Conservation (phyloP, 106 monocot genomes). For the Dactylorhiza incarnata region DNA sequence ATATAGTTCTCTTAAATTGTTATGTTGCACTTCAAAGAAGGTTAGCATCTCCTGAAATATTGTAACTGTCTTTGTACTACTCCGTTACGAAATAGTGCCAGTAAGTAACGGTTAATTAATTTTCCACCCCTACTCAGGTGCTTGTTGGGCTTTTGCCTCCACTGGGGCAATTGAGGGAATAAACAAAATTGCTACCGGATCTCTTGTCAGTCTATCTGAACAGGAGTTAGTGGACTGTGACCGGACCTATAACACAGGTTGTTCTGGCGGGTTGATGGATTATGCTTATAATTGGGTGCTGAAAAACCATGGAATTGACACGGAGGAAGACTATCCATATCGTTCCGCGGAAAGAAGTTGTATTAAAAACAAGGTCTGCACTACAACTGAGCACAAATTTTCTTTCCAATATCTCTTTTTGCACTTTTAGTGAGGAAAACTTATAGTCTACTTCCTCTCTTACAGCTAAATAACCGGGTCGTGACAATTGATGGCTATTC, state of each 20-base stretch:
- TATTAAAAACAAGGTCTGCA: constrained; percentile 61
- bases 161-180: constrained; percentile 99
- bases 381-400: not conserved
- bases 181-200: constrained; percentile 84
- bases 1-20: too few relatives aligned
- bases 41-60: not conserved
- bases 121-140: constrained; percentile 41
- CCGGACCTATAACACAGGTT: constrained; percentile 66
- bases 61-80: not conserved
- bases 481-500: constrained; percentile 90
- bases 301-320: constrained; percentile 78
- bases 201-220: constrained; percentile 90
- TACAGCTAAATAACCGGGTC: constrained; percentile 51
- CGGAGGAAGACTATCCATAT: constrained; percentile 90
- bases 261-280: constrained; percentile 92
- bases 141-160: constrained; percentile 96
- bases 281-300: constrained; percentile 88
- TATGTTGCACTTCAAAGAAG: not conserved
- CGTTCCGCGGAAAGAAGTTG: constrained; percentile 43
- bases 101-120: not conserved
- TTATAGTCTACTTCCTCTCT: not conserved
- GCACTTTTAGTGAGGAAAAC: not conserved
- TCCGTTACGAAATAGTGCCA: not conserved
- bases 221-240: constrained; percentile 95
- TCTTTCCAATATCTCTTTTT: not conserved